Base-by-base conservation (phyloP, 768 basidiomycete genomes). In the Mycena leptocephala region DNA sequence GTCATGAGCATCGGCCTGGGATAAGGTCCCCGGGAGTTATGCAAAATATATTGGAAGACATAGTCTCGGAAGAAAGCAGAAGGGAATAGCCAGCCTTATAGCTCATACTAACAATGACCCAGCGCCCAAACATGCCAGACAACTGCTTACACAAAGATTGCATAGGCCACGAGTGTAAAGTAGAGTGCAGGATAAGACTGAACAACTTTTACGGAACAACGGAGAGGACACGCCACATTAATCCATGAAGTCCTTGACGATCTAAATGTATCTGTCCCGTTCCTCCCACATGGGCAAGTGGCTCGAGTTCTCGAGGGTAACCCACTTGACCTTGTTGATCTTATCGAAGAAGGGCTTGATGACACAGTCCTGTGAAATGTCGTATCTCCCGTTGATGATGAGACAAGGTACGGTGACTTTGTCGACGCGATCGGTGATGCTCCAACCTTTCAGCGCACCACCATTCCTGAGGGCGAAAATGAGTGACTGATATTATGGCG, bases 231-330 rank as follows among this genome's bases (percentile, higher is more conserved):
- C n/a, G n/a, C n/a, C n/a, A n/a, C n/a, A n/a, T 46, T 20, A 46
- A 20, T 14, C 58, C 74, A 88, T 75, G 61, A 88, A 89, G 9
- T 83, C 79, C 22, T 65, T 77, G 8, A 88, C 81, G 1, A 87
- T 61, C 43, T 83, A 11, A 82, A 89, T 84, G 79, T 85, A 89
- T 72, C 79, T 79, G 56, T 86, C 86, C n/a, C 83, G 78, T 79
- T 89, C 88, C 81, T 90, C 90, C 72, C 81, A 84, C 39, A 85
- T 83, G 11, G 89, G 84, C 22, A 82, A 80, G 78, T 91, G 90
- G 65, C 87, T 87, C 6, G 88, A 87, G 2, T 88, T 81, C 56
- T 85, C 82, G 58, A 90, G 85, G 2, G 82, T 87, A 39, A 87
- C 81, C 89, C 89, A 90, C 75, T 86, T 87, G 28, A 86, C 87